Conservation (phyloP, 352 stramenopile species). For the Phytophthora podocarpi region DNA sequence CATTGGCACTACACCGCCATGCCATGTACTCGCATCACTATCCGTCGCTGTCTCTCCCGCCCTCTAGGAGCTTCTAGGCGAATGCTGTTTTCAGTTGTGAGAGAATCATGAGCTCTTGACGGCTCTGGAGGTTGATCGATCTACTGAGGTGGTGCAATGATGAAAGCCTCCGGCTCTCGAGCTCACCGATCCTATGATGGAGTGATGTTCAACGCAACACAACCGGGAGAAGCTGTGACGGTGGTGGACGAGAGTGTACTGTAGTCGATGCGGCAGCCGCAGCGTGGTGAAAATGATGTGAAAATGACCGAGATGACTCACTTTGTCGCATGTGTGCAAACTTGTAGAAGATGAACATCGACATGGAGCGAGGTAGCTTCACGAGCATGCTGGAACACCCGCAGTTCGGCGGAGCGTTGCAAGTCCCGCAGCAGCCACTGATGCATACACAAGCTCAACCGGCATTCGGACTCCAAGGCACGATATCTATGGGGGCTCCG, state of each 20-base stretch:
- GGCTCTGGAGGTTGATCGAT: constrained; percentile 7
- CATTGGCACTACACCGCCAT: neutral
- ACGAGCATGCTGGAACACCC: constrained; percentile 35
- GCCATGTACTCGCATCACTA: constrained; percentile 19
- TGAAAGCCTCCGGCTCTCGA: constrained; percentile 12
- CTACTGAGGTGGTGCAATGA: constrained; percentile 17
- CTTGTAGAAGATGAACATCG: constrained; percentile 49
- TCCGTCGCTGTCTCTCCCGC: constrained; percentile 16
- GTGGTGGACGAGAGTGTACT: neutral
- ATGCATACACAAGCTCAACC: constrained; percentile 26
- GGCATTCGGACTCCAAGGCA: constrained; percentile 28
- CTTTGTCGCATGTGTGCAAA: constrained; percentile 32
- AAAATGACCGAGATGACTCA: constrained; percentile 31
- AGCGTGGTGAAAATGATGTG: neutral
- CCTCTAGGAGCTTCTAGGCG: neutral
- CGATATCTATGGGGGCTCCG: constrained; percentile 24
- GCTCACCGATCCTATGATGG: constrained; percentile 15
- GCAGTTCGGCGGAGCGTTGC: constrained; percentile 34
- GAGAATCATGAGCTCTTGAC: constrained; percentile 14
- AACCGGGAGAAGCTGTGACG: constrained; percentile 3
- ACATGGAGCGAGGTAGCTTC: constrained; percentile 44
- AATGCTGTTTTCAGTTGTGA: constrained; percentile 8
- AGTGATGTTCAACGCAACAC: constrained; percentile 1
- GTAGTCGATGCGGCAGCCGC: constrained; percentile 5
- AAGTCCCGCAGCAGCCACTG: constrained; percentile 30